These are phyloP conservation scores for Penicillium thymicola DNA, from an alignment of 2,329 filamentous ascomycete species.

Conservation along the genomic window DNA sequence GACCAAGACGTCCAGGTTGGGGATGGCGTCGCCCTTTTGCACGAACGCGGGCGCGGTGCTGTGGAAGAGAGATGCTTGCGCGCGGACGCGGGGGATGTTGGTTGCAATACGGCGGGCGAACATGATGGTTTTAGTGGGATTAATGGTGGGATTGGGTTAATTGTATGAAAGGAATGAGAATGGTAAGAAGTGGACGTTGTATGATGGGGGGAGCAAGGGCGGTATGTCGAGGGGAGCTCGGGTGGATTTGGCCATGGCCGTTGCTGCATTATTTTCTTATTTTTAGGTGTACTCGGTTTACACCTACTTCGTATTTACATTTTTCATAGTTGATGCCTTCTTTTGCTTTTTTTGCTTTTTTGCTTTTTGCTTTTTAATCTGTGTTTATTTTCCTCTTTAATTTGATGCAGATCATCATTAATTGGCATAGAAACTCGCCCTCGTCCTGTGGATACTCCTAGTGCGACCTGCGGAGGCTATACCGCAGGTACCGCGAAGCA, in stretches of 20 bases:
- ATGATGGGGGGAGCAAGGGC: not conserved
- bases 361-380: not conserved
- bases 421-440: not conserved
- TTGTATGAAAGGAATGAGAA: not conserved
- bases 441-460: not conserved
- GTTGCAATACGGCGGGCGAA: slow-evolving; percentile 39
- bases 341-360: not conserved
- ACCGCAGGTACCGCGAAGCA: slow-evolving; percentile 5
- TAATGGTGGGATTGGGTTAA: not conserved
- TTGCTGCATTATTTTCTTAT: not conserved
- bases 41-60: slow-evolving; percentile 51
- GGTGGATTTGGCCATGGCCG: slow-evolving; percentile 7
- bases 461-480: slow-evolving; percentile 6
- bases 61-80: slow-evolving; percentile 38
- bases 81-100: slow-evolving; percentile 29
- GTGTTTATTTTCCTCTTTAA: not conserved
- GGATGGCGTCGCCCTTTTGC: slow-evolving; percentile 74
- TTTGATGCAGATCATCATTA: not conserved
- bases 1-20: slow-evolving; percentile 70
- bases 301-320: not conserved
- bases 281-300: not conserved
- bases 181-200: not conserved
- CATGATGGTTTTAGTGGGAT: slow-evolving; percentile 23
- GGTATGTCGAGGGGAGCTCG: not conserved
- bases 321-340: not conserved